phyloP scores from a whole-genome alignment of 768 basidiomycete genomes.

The Xerocomellus dryophilus region DNA sequence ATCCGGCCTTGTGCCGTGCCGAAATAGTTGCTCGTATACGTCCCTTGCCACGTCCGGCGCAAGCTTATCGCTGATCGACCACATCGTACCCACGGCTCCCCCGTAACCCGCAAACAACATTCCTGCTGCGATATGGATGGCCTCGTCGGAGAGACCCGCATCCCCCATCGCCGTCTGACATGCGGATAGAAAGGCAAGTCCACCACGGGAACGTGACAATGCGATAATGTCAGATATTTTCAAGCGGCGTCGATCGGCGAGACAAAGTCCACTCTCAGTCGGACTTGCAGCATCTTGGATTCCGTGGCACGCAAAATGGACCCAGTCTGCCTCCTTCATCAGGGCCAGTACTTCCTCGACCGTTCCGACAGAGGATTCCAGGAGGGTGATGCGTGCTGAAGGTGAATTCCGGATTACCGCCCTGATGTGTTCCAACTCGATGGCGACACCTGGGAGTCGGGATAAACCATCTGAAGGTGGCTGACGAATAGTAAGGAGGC shows the following conservation, averaged over 20 bases:
- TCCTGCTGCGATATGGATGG: constrained; percentile 17
- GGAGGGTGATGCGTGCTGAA: background rate
- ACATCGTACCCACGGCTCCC: constrained; percentile 42
- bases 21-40: background rate
- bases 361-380: background rate
- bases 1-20: background rate
- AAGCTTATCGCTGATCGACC: constrained; percentile 37
- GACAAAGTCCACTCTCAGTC: too few relatives aligned
- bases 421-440: too few relatives aligned
- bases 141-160: too few relatives aligned
- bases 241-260: background rate
- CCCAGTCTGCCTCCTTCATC: too few relatives aligned
- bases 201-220: constrained; percentile 9
- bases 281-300: background rate
- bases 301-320: background rate
- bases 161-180: constrained; percentile 31
- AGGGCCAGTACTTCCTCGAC: background rate
- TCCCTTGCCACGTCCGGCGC: background rate
- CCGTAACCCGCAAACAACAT: constrained; percentile 34
- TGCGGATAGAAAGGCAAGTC: constrained; percentile 44
- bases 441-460: too few relatives aligned
- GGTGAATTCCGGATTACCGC: too few relatives aligned
- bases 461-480: too few relatives aligned
- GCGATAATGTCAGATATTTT: background rate
- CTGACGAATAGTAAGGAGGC: too few relatives aligned